Evolutionary conservation across 2,329 filamentous ascomycete species (phyloP), one percentile per base, ranked within the genome.

Genomic region (Hawksworthiomyces lignivorus): DNA sequence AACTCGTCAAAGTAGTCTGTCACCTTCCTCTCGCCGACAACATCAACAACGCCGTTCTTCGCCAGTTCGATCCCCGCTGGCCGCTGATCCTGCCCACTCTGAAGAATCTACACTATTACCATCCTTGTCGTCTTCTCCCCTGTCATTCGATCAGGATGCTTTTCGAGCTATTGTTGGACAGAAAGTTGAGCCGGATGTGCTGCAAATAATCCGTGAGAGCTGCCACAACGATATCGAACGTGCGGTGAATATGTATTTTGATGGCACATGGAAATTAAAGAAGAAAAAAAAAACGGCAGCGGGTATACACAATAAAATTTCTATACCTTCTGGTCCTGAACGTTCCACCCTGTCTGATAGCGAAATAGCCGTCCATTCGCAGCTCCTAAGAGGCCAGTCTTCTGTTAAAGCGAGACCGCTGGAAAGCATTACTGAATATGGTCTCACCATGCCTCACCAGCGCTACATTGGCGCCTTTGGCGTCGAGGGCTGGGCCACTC

Each of bases 401-500:
- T 12, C 24, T 12, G 24, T 26, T n/a, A n/a, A n/a, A n/a, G 24
- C 24, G 12, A 8, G 12, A 26, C 24, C 24, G 24, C 24, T 8
- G 24, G 24, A n/a, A 27, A 20, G 10, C 42, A 14, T 38, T 15
- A 4, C 15, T n/a, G 7, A 41, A 24, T 49, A n/a, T 41, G 15
- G 24, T 26, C 8, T 24, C 19, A 53, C 47, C 5, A 62, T 66
- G 41, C 65, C 69, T 0, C 54, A 58, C 3, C 60, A 56, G 26
- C 65, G 92, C 54, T 98, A 97, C 54, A 76, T 97, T 47, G 92
- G 92, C 15, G 87, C 88, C 0, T 92, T 97, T 61, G 92, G 92
- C 8, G 88, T 86, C 5, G 87, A 84, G 41, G 92, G 82, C 5
- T 98, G 92, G 92, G 82, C 87, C 6, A 97, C 90, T 4, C 79